Conservation (phyloP, 805 yeast genomes). For the Kregervanrija pseudodelftensis region DNA sequence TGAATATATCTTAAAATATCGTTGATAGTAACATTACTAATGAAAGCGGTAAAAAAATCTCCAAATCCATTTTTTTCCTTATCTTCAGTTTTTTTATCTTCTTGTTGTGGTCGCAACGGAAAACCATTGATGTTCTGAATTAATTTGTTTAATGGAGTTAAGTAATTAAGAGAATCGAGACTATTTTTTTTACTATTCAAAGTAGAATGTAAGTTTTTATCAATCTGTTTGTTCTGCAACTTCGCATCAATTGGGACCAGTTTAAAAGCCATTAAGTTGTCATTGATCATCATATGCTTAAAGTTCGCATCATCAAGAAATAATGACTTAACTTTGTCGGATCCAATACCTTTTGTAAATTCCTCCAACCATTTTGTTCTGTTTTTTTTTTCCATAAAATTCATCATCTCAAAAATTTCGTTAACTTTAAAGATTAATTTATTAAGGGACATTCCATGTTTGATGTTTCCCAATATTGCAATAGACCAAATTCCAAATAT, state of each 20-base stretch:
- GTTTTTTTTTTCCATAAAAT: slow-evolving; percentile 47
- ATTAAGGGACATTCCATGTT: slow-evolving; percentile 42
- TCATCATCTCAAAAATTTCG: slow-evolving; percentile 51
- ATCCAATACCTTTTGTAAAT: slow-evolving; percentile 36
- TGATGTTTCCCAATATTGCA: slow-evolving; percentile 51
- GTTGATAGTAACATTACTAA: slow-evolving; percentile 17
- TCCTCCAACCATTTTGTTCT: slow-evolving; percentile 59
- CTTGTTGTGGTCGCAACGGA: slow-evolving; percentile 7
- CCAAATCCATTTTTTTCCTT: background rate
- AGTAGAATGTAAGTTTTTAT: background rate
- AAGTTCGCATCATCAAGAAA: slow-evolving; percentile 16
- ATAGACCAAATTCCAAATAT: slow-evolving; percentile 63
- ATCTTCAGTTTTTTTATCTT: background rate
- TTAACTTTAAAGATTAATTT: slow-evolving; percentile 35
- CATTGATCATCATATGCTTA: slow-evolving; percentile 18
- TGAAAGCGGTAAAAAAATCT: slow-evolving; percentile 12
- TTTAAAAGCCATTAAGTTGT: slow-evolving; percentile 14
- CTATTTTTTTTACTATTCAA: slow-evolving; percentile 5
- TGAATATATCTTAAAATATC: slow-evolving; percentile 32
- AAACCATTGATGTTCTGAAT: slow-evolving; percentile 25
- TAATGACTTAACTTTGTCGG: slow-evolving; percentile 23
- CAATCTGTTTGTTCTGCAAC: background rate
- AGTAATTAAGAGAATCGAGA: slow-evolving; percentile 13
- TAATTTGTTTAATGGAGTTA: slow-evolving; percentile 25
- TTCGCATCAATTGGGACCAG: slow-evolving; percentile 6